Evolutionary conservation across 2,329 filamentous ascomycete species (phyloP), one percentile per base, ranked within the genome.

Genomic region (Monilinia aucupariae): DNA sequence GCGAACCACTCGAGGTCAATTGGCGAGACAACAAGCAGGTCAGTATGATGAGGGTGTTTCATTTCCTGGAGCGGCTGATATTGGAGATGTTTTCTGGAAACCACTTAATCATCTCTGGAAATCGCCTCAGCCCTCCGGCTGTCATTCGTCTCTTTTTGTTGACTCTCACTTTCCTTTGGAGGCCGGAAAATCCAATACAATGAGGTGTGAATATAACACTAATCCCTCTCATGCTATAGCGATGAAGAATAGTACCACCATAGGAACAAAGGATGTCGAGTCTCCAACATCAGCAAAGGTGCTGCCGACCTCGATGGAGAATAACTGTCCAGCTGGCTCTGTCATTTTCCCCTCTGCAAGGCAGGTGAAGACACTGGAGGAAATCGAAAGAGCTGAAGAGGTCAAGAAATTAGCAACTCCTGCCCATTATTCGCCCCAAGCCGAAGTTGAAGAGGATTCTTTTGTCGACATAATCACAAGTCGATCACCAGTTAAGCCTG

Each of bases 391-490:
- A 59, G 60, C 56, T 39, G 65, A 54, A 41, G 55, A 59, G 34
- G 37, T 61, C 10, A 52, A 66, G 10, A 45, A 64, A 50, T 13
- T 48, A 37, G 39, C 53, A 39, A 47, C 58, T n/a, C 45, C 58
- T 47, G 39, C 53, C 43, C 51, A 32, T 22, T 34, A 43, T 47
- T 30, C 34, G 10, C 17, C 51, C 56, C 22, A 22, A 39, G 61
- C 63, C n/a, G 64, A 66, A 48, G 51, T 55, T 58, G 65, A 67
- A 37, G 70, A 73, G 20, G 73, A 74, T 59, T 74, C 73, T 54
- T 76, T 77, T 65, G 70, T 75, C 12, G 72, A 75, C 69, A 65
- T 76, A 68, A 74, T 77, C 15, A 75, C 65, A 47, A 68, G 73
- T 52, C 71, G 73, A 62, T 74, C 73, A 9, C 73, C 74, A 72